Conservation (phyloP, 2,329 filamentous ascomycete species). For the Aureobasidium pullulans region DNA sequence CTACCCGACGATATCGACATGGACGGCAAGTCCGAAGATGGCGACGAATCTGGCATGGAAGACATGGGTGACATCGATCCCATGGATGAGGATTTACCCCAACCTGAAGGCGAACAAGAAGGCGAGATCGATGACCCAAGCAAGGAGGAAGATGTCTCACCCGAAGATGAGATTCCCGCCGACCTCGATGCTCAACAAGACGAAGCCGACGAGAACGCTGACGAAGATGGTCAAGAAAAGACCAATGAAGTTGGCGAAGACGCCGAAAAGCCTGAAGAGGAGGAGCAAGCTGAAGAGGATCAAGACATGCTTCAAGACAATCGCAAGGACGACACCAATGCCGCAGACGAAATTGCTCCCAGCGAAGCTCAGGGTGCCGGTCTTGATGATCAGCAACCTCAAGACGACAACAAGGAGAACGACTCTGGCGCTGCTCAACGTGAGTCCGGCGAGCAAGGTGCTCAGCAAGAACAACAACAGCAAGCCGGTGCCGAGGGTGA, state of each 20-base stretch:
- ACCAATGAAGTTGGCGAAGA: slow-evolving; percentile 36
- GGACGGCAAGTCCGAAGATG: slow-evolving; percentile 49
- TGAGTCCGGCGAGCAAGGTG: slow-evolving; percentile 59
- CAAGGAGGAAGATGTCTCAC: slow-evolving; percentile 19
- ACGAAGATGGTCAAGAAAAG: slow-evolving; percentile 39
- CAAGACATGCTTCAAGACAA: slow-evolving; percentile 19
- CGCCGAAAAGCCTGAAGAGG: slow-evolving; percentile 27
- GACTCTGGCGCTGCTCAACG: slow-evolving; percentile 52
- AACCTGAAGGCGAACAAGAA: slow-evolving; percentile 18
- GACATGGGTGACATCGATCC: slow-evolving; percentile 19
- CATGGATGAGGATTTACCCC: slow-evolving; percentile 17
- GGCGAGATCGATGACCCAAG: slow-evolving; percentile 21
- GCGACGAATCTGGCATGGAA: slow-evolving; percentile 28
- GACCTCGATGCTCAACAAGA: slow-evolving; percentile 56
- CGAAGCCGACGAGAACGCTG: slow-evolving; percentile 29
- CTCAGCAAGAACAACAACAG: slow-evolving; percentile 46
- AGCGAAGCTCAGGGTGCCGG: slow-evolving; percentile 37
- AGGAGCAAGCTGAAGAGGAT: slow-evolving; percentile 14
- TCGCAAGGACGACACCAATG: slow-evolving; percentile 17
- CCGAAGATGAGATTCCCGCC: slow-evolving; percentile 14
- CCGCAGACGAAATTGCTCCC: slow-evolving; percentile 18
- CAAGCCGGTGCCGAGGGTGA: slow-evolving; percentile 18
- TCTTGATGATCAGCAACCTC: slow-evolving; percentile 56
- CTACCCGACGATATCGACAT: slow-evolving; percentile 84
- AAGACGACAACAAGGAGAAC: slow-evolving; percentile 46